phyloP scores from a whole-genome alignment of 2,329 filamentous ascomycete species.

The Penicillium crustosum region DNA sequence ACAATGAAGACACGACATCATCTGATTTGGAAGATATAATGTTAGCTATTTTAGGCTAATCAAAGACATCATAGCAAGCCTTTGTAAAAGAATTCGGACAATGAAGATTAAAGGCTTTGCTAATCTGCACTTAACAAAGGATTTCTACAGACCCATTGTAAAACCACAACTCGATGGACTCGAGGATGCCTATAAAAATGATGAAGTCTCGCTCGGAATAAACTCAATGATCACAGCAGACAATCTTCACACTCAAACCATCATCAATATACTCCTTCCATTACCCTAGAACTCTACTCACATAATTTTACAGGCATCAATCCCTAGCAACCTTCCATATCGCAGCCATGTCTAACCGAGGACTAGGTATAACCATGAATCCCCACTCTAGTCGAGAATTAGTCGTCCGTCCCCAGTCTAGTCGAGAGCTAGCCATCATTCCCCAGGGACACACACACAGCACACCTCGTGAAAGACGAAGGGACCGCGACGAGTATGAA shows the following conservation, averaged over 20 bases:
- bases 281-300: neutral
- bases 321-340: neutral
- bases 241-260: neutral
- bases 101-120: neutral
- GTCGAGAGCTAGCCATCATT: neutral
- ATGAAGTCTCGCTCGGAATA: neutral
- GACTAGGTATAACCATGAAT: neutral
- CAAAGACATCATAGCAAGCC: neutral
- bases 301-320: neutral
- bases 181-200: neutral
- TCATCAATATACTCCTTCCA: neutral
- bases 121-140: neutral
- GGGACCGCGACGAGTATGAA: neutral
- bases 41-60: neutral
- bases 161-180: neutral
- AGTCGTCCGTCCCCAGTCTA: neutral
- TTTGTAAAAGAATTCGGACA: neutral
- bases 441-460: neutral
- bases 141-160: neutral
- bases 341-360: neutral
- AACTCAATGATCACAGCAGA: neutral
- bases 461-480: neutral
- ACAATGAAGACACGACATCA: neutral
- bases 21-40: neutral
- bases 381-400: neutral